Evolutionary conservation across 345 rosid genomes (phyloP).

Genomic region (Salix udensis): DNA sequence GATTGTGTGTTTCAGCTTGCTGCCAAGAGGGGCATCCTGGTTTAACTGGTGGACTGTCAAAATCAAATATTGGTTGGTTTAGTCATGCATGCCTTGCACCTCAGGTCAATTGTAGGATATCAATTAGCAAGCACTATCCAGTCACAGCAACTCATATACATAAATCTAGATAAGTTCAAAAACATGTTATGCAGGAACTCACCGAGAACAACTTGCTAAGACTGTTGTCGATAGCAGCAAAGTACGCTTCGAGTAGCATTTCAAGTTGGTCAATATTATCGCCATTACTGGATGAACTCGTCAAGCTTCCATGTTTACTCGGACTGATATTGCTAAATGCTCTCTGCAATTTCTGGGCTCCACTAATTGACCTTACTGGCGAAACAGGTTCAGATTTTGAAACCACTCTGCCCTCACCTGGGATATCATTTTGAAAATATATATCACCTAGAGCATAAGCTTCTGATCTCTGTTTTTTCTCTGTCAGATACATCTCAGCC

Average conservation of each 20-base stretch:
- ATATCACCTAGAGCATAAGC: slow-evolving; percentile 49
- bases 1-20: neutral
- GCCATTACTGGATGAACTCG: slow-evolving; percentile 52
- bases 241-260: slow-evolving; percentile 94
- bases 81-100: neutral
- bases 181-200: neutral
- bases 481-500: slow-evolving; percentile 98
- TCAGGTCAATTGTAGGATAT: neutral
- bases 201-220: slow-evolving; percentile 90
- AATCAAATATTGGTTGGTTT: neutral
- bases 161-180: slow-evolving; percentile 1
- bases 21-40: neutral
- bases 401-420: slow-evolving; percentile 27
- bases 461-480: slow-evolving; percentile 73
- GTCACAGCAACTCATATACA: neutral
- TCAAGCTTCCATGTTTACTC: slow-evolving; percentile 62
- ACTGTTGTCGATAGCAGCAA: slow-evolving; percentile 62
- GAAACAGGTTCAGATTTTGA: slow-evolving; percentile 89
- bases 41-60: neutral
- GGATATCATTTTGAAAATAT: slow-evolving; percentile 34
- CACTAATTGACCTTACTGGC: slow-evolving; percentile 57
- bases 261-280: slow-evolving; percentile 89
- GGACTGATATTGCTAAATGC: slow-evolving; percentile 74
- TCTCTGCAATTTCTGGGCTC: slow-evolving; percentile 63
- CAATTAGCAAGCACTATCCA: neutral